A percentile compares a stretch with the other conserved stretches of the same genome.
These are phyloP conservation scores for Chaetomiaceae sp. DNA, from an alignment of 2,329 filamentous ascomycete species.

Conservation along the genomic window DNA sequence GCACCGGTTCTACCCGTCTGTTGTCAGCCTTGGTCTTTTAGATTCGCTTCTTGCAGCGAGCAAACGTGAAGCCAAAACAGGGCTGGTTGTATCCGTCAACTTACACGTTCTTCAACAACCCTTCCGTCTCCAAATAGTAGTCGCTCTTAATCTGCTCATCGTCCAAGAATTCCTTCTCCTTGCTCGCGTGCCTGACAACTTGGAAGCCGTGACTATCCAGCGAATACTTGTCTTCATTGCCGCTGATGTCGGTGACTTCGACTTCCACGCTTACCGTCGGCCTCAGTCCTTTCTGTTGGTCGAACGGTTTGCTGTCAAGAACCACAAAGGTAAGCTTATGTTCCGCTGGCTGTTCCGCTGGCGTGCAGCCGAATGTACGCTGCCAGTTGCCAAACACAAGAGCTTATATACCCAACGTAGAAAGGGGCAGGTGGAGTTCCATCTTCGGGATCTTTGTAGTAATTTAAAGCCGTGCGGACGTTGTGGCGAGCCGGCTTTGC, in stretches of 20 bases:
- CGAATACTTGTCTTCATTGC: slow-evolving; percentile 34
- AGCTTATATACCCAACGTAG: slow-evolving; percentile 20
- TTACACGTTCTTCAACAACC: slow-evolving; percentile 51
- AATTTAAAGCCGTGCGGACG: slow-evolving; percentile 26
- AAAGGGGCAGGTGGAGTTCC: slow-evolving; percentile 22
- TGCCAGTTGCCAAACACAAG: no score
- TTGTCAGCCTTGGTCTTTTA: not conserved
- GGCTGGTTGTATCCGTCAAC: no score
- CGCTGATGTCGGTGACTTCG: slow-evolving; percentile 38
- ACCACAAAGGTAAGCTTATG: no score
- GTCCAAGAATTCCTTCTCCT: slow-evolving; percentile 37
- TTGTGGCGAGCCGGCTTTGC: slow-evolving; percentile 8
- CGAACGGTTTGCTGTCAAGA: not conserved
- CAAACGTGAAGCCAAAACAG: no score
- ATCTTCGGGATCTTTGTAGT: slow-evolving; percentile 25
- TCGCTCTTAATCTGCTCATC: slow-evolving; percentile 53
- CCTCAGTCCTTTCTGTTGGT: slow-evolving; percentile 1
- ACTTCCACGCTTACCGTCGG: slow-evolving; percentile 31
- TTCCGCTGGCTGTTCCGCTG: no score
- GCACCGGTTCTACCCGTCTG: slow-evolving; percentile 25
- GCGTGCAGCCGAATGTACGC: no score
- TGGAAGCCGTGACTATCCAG: slow-evolving; percentile 41
- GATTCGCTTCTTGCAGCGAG: no score
- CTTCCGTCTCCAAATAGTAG: slow-evolving; percentile 69
- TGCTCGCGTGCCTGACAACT: slow-evolving; percentile 28